Percentiles rank a stretch among this genome's conserved stretches.
These are phyloP conservation scores for Colletotrichum somersetense DNA, from an alignment of 2,329 filamentous ascomycete genomes.

Conservation along the genomic window DNA sequence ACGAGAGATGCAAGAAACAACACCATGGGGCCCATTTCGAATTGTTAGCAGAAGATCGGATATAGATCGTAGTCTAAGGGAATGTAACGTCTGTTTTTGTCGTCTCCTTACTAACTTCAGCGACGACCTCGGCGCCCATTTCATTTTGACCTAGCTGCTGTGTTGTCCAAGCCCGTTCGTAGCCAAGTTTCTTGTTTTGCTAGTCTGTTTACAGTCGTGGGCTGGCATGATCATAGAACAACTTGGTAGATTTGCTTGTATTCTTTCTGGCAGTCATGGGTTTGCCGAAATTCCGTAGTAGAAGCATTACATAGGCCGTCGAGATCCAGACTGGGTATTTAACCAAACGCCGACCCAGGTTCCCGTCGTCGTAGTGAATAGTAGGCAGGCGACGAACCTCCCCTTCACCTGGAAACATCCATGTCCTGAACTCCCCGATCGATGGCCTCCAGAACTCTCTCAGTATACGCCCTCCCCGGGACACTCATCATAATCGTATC, in stretches of 20 bases:
- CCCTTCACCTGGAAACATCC: constrained; percentile 22
- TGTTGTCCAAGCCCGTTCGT: background rate
- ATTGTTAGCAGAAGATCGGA: background rate
- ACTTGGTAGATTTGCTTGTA: background rate
- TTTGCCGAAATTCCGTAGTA: background rate
- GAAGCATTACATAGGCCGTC: background rate
- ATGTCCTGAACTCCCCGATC: constrained; percentile 33
- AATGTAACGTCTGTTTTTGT: no score
- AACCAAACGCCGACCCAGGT: constrained; percentile 10
- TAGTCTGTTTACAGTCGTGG: background rate
- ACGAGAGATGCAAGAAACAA: background rate
- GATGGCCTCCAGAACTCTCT: constrained; percentile 21
- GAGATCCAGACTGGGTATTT: constrained; percentile 26
- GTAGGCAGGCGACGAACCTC: background rate
- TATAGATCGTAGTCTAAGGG: background rate
- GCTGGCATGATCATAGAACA: background rate
- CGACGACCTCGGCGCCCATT: background rate
- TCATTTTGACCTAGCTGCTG: background rate
- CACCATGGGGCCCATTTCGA: background rate
- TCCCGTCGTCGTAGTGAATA: background rate
- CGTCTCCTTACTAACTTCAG: background rate
- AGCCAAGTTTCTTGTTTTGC: background rate
- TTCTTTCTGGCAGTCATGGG: background rate
- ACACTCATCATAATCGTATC: constrained; percentile 19
- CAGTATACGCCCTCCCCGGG: constrained; percentile 22